phyloP scores from a whole-genome alignment of 2,329 filamentous ascomycete species.

The Alternaria sp. region DNA sequence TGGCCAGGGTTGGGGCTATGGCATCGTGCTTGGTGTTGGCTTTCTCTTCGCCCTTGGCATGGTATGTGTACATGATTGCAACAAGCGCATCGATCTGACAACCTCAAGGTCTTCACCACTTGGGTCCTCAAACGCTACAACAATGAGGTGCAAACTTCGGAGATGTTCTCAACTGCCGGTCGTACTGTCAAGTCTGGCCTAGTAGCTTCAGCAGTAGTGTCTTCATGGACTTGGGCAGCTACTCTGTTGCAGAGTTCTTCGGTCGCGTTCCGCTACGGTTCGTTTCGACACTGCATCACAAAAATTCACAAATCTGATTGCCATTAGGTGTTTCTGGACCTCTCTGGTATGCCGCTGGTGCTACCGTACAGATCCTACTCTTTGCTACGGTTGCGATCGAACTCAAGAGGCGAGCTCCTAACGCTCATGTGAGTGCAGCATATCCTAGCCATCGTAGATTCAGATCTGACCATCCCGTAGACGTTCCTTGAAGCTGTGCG shows the following conservation, averaged over 20 bases:
- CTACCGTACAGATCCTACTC: conserved; percentile 41
- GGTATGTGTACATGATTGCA: conserved; percentile 12
- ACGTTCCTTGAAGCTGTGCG: conserved; percentile 82
- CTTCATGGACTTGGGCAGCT: conserved; percentile 41
- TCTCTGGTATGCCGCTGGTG: conserved; percentile 43
- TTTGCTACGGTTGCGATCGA: conserved; percentile 42
- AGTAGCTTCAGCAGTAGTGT: conserved; percentile 39
- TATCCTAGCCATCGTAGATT: too few relatives aligned
- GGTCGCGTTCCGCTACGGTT: conserved; percentile 45
- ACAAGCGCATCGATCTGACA: neutral
- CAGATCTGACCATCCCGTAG: conserved; percentile 61
- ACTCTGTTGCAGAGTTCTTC: conserved; percentile 39
- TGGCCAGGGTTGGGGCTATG: conserved; percentile 42
- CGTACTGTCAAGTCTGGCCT: conserved; percentile 42
- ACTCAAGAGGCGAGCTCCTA: conserved; percentile 41
- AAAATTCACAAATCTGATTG: neutral
- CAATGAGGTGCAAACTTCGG: conserved; percentile 40
- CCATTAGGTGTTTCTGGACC: conserved; percentile 37
- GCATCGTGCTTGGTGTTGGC: conserved; percentile 41
- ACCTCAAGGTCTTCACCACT: conserved; percentile 31
- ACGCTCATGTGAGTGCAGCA: conserved; percentile 31
- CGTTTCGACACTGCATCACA: neutral
- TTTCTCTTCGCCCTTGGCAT: conserved; percentile 40
- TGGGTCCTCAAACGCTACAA: conserved; percentile 41
- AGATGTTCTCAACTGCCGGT: conserved; percentile 42